Conservation (phyloP, 495 filamentous ascomycete species). For the Endocarpon pusillum region DNA sequence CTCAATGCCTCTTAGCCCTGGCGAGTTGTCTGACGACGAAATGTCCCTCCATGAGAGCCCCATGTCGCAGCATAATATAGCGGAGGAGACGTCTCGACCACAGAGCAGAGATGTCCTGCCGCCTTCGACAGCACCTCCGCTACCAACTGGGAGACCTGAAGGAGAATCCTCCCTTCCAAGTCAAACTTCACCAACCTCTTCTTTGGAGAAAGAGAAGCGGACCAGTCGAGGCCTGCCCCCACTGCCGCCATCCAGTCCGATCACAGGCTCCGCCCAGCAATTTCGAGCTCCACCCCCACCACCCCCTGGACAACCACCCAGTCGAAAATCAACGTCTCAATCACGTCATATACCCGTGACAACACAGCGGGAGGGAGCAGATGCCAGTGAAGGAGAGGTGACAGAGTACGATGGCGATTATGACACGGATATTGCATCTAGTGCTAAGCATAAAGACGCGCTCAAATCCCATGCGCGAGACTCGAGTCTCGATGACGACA, state of each 20-base stretch:
- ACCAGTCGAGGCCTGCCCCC: constrained; percentile 35
- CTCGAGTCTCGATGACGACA: constrained; percentile 45
- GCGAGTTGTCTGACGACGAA: constrained; percentile 89
- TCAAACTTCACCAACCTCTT: constrained; percentile 40
- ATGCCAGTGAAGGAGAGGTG: constrained; percentile 62
- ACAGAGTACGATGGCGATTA: constrained; percentile 98
- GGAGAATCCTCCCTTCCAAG: constrained; percentile 10
- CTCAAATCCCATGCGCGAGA: constrained; percentile 67
- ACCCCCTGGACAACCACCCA: constrained; percentile 39
- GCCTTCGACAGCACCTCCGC: constrained; percentile 26
- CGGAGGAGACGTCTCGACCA: constrained; percentile 7
- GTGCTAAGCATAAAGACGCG: constrained; percentile 79
- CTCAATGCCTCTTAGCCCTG: constrained; percentile 49
- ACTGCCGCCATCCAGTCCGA: constrained; percentile 28
- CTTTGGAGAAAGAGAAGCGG: constrained; percentile 30
- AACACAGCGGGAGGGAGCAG: constrained; percentile 25
- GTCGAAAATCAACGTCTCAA: constrained; percentile 45
- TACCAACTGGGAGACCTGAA: too few relatives aligned
- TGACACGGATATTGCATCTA: constrained; percentile 89
- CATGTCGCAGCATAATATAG: constrained; percentile 22
- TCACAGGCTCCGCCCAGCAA: constrained; percentile 31
- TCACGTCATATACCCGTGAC: constrained; percentile 20
- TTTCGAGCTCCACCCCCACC: constrained; percentile 63
- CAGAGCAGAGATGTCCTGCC: constrained; percentile 22
- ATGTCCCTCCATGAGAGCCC: constrained; percentile 47